A percentile compares a stretch with the other conserved stretches of the same genome.
These are phyloP conservation scores for Cerrena zonata DNA, from an alignment of 1,284 basidiomycete species.

Conservation along the genomic window DNA sequence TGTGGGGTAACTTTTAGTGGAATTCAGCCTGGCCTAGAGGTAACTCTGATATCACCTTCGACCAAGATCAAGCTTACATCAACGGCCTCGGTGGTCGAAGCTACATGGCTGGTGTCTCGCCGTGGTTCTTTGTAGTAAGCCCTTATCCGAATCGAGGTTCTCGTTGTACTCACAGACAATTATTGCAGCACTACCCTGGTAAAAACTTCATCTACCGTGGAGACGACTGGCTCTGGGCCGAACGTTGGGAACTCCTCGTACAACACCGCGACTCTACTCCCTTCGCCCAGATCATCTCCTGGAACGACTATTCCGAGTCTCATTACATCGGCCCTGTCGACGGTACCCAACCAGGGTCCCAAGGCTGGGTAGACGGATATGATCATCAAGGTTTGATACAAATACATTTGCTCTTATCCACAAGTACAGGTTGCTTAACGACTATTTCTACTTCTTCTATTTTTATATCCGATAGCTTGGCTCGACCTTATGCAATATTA, in stretches of 20 bases:
- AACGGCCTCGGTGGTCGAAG: conserved; percentile 20
- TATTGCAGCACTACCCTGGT: conserved; percentile 48
- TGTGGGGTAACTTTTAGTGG: no score
- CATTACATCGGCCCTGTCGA: conserved; percentile 54
- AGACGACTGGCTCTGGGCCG: conserved; percentile 52
- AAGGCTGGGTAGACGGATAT: conserved; percentile 61
- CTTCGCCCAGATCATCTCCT: conserved; percentile 53
- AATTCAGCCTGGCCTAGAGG: conserved; percentile 28
- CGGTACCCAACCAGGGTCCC: conserved; percentile 48
- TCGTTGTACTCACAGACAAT: neutral
- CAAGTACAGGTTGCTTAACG: neutral
- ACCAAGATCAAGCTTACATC: conserved; percentile 26
- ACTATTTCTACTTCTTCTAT: neutral
- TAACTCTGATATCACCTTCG: conserved; percentile 23
- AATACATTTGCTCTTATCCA: neutral
- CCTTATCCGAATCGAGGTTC: neutral
- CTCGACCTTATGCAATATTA: conserved; percentile 48
- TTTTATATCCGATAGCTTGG: conserved; percentile 26
- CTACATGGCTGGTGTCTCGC: conserved; percentile 38
- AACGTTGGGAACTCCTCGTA: conserved; percentile 55
- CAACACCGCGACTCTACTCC: conserved; percentile 39
- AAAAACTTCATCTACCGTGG: conserved; percentile 59
- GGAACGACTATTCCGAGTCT: conserved; percentile 57
- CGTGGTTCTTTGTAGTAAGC: conserved; percentile 45
- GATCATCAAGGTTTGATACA: conserved; percentile 40